Evolutionary conservation across 1,139 yeast genomes (phyloP).

Genomic region (Yamadazyma oceani): DNA sequence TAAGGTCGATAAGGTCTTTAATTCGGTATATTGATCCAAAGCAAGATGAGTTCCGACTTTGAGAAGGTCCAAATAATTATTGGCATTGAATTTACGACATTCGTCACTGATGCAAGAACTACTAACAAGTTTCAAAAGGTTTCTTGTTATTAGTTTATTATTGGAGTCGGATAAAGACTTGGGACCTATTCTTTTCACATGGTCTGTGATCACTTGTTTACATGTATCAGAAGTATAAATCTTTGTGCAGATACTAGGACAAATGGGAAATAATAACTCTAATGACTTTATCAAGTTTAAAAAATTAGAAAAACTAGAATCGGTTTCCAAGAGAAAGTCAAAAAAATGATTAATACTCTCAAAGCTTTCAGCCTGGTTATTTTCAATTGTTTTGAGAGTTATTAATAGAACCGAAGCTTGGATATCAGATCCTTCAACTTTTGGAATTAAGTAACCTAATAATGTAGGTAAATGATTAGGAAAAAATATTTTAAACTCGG

Average conservation of each 20-base stretch:
- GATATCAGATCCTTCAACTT: slow-evolving; percentile 13
- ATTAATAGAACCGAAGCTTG: slow-evolving; percentile 26
- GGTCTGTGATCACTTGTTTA: slow-evolving; percentile 7
- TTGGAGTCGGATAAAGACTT: slow-evolving; percentile 6
- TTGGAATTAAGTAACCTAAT: slow-evolving; percentile 22
- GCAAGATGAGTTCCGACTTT: slow-evolving; percentile 20
- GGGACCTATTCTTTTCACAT: slow-evolving; percentile 10
- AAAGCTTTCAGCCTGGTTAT: slow-evolving; percentile 15
- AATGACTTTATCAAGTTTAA: slow-evolving; percentile 18
- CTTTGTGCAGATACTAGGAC: slow-evolving; percentile 13
- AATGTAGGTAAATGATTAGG: slow-evolving; percentile 27
- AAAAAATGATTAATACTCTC: slow-evolving; percentile 25
- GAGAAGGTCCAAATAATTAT: slow-evolving; percentile 30
- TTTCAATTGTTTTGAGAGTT: slow-evolving; percentile 24
- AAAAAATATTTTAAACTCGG: slow-evolving; percentile 21
- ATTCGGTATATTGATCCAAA: slow-evolving; percentile 14
- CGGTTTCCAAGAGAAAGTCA: slow-evolving; percentile 21
- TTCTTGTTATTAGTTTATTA: slow-evolving; percentile 4
- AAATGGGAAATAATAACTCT: slow-evolving; percentile 15
- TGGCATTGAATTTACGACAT: slow-evolving; percentile 33
- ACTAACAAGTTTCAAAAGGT: slow-evolving; percentile 27
- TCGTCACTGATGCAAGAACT: slow-evolving; percentile 38
- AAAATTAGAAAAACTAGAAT: slow-evolving; percentile 17
- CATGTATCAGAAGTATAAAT: slow-evolving; percentile 13
- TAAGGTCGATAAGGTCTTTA: slow-evolving; percentile 33